These are phyloP conservation scores for Claviceps pusilla DNA, from an alignment of 2,329 filamentous ascomycete genomes.

Conservation along the genomic window DNA sequence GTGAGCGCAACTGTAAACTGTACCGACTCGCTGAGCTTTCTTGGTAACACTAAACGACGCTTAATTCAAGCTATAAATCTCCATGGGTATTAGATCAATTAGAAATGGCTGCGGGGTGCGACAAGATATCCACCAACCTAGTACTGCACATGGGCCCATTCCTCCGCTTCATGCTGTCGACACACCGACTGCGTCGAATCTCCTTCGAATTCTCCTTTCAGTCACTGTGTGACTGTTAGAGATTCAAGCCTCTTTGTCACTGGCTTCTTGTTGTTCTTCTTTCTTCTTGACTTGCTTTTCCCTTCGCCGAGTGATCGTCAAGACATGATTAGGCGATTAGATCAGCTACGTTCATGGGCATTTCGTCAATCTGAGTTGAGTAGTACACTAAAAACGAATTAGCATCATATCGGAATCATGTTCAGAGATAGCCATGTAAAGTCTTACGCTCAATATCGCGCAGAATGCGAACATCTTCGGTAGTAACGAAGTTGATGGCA, in stretches of 20 bases:
- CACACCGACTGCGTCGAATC: not conserved
- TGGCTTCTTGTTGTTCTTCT: not conserved
- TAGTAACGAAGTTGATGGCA: conserved; percentile 98
- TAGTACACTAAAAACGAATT: conserved; percentile 56
- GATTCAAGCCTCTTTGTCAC: not conserved
- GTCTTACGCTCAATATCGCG: conserved; percentile 84
- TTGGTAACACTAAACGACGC: not conserved
- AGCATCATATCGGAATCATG: conserved; percentile 12
- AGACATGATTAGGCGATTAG: conserved; percentile 34
- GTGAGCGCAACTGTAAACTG: not conserved
- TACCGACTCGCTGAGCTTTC: not conserved
- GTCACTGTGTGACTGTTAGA: not conserved
- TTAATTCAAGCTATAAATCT: conserved; percentile 2
- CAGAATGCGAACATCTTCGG: conserved; percentile 92
- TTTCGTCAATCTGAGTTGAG: conserved; percentile 93
- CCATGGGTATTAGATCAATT: not conserved
- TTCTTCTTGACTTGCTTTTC: not conserved
- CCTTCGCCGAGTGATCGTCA: not conserved
- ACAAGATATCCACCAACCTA: conserved; percentile 5
- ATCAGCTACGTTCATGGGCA: conserved; percentile 86
- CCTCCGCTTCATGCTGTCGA: conserved; percentile 5
- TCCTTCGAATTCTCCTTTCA: not conserved
- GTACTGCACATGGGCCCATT: conserved; percentile 7
- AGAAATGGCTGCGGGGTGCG: not conserved
- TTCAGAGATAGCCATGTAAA: conserved; percentile 8